A percentile compares a stretch with the other conserved stretches of the same genome.
Evolutionary conservation across 768 basidiomycete species (phyloP).

Genomic region (Suillus spraguei): DNA sequence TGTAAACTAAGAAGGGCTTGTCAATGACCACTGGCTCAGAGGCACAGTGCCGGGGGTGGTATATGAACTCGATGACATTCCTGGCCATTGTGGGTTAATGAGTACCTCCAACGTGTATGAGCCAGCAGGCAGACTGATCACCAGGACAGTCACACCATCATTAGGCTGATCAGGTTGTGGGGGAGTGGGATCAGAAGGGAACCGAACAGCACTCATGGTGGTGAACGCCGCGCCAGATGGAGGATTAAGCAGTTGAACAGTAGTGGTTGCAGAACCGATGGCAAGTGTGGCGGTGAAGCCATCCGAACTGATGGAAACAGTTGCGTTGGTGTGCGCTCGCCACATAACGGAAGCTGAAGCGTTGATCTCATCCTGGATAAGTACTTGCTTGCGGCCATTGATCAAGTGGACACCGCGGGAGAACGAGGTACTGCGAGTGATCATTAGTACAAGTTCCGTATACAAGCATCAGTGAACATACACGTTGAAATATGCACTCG

Average conservation of each 20-base stretch:
- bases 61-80: conserved; percentile 63
- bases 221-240: conserved; percentile 67
- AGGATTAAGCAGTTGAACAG: conserved; percentile 67
- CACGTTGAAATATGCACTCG: conserved; percentile 74
- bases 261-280: conserved; percentile 69
- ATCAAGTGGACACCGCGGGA: conserved; percentile 84
- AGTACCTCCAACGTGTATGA: conserved; percentile 78
- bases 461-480: conserved; percentile 40
- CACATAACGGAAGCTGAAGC: conserved; percentile 66
- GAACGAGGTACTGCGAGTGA: conserved; percentile 56
- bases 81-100: conserved; percentile 93
- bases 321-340: conserved; percentile 97
- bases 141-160: conserved; percentile 76
- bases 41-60: conserved; percentile 68
- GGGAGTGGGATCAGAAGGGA: conserved; percentile 60
- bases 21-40: conserved; percentile 74
- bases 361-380: conserved; percentile 91
- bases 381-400: conserved; percentile 84
- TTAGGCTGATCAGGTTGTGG: conserved; percentile 79
- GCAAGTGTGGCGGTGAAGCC: conserved; percentile 75
- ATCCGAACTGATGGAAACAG: conserved; percentile 51
- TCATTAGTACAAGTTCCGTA: conserved; percentile 19
- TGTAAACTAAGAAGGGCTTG: conserved; percentile 56
- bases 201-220: conserved; percentile 54
- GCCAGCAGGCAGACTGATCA: conserved; percentile 68